Evolutionary conservation across 2,329 filamentous ascomycete genomes (phyloP).

Genomic region (Ceratocystis papillata): DNA sequence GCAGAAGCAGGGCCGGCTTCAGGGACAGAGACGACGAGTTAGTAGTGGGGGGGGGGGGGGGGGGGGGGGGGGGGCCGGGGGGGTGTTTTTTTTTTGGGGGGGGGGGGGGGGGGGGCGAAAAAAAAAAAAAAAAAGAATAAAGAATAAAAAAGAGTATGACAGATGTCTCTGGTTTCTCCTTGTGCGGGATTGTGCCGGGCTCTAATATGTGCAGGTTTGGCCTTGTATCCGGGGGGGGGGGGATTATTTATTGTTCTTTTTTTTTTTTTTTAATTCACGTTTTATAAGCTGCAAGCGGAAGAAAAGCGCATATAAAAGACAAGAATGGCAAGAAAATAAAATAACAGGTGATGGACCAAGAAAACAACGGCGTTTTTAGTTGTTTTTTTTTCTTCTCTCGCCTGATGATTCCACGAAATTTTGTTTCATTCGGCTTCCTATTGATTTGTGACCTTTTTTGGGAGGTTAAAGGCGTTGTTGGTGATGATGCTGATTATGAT

Average conservation of each 20-base stretch:
- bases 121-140: conserved; percentile 24
- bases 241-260: not conserved
- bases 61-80: too few relatives aligned
- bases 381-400: not conserved
- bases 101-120: not conserved
- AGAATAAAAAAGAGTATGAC: conserved; percentile 17
- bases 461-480: not conserved
- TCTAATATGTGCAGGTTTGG: not conserved
- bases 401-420: too few relatives aligned
- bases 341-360: not conserved
- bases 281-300: conserved; percentile 7
- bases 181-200: not conserved
- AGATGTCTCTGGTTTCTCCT: conserved; percentile 7
- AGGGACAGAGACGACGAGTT: conserved; percentile 15
- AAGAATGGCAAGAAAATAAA: conserved; percentile 4
- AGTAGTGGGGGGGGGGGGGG: not conserved
- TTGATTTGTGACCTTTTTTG: not conserved
- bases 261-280: not conserved
- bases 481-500: not conserved
- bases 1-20: conserved; percentile 19
- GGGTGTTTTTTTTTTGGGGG: too few relatives aligned
- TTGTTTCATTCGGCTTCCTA: not conserved
- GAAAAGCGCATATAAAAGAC: not conserved
- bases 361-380: not conserved
- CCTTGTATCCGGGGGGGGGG: not conserved